These are phyloP conservation scores for Beta corolliflora DNA, from an alignment of 179 eudicot species.

Conservation along the genomic window DNA sequence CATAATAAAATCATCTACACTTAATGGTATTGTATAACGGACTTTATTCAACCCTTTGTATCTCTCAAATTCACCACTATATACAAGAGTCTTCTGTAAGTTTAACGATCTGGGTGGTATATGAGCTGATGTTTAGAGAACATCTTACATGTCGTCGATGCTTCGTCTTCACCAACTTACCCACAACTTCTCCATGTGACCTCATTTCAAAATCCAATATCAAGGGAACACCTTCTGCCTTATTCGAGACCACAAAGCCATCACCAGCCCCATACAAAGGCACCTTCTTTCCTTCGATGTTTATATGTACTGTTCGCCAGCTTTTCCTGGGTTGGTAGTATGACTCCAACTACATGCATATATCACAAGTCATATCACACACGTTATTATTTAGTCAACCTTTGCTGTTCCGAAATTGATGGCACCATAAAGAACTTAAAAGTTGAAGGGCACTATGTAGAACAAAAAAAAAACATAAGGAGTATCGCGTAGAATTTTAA, in stretches of 20 bases:
- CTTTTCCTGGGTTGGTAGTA: slow-evolving; percentile 64
- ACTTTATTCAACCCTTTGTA: neutral
- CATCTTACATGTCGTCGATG: slow-evolving; percentile 51
- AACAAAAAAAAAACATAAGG: too few species aligned
- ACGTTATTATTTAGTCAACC: neutral
- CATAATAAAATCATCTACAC: slow-evolving; percentile 1
- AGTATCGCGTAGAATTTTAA: too few species aligned
- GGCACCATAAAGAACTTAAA: too few species aligned
- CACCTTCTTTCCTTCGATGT: slow-evolving; percentile 43
- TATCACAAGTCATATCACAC: neutral
- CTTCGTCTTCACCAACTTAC: slow-evolving; percentile 49
- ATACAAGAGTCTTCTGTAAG: slow-evolving; percentile 44
- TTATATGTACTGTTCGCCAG: slow-evolving; percentile 31
- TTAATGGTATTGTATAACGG: neutral
- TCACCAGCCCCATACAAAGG: slow-evolving; percentile 70
- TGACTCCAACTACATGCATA: slow-evolving; percentile 38
- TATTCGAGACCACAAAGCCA: slow-evolving; percentile 28
- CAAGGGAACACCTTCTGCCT: slow-evolving; percentile 41
- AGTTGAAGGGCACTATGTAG: too few species aligned
- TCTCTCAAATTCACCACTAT: neutral
- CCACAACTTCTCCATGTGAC: slow-evolving; percentile 51
- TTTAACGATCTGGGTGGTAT: slow-evolving; percentile 23
- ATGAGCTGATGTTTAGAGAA: slow-evolving; percentile 33
- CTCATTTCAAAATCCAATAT: slow-evolving; percentile 47
- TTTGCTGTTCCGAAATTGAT: neutral